Base-by-base conservation (phyloP, 345 rosid species). In the Gynandropsis gynandra region DNA sequence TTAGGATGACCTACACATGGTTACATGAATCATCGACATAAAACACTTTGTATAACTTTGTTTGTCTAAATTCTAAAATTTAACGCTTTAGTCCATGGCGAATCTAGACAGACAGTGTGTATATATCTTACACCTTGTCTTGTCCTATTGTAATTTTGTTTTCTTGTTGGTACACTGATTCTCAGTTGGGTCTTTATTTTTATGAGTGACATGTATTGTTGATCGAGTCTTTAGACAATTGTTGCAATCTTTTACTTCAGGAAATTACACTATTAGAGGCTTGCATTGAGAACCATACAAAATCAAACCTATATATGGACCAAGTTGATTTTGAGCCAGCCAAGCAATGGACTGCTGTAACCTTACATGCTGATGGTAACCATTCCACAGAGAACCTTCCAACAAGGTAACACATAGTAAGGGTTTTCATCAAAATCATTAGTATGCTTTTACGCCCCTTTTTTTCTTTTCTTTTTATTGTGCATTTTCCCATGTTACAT, bases 241-340 rank as follows among this genome's bases (percentile, higher is more conserved):
- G 7, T 17, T 39, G 27, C 41, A 5, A 11, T 57, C 60, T 67
- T 53, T 34, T 58, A 34, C 68, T 59, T 68, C 85, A 92, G 95
- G 99, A 88, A 65, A 68, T 69, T 27, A 88, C 97, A 51, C 85
- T 64, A 63, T 66, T 92, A 61, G 99, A 92, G 73, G 97, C 95
- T 32, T 92, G 94, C 73, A 79, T 92, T 62, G 95, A 88, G 65
- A 92, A 88, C 70, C 97, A 85, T 63, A 85, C 95, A 56, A 92
- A 92, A 70, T 62, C 89, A 37, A 82, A 75, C 72, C 94, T 87
- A 67, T 85, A 80, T 45, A 81, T 92, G 97, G 97, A 88, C 67
- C 95, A 81, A 85, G 97, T 88, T 64, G 97, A 92, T 71, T 92
- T 92, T 72, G 99, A 92, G 74, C 95, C 99, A 46, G 73, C 97